Evolutionary conservation across 1,284 basidiomycete genomes (phyloP), one percentile per base, ranked within the genome.

Genomic region (Heterobasidion occidentale): DNA sequence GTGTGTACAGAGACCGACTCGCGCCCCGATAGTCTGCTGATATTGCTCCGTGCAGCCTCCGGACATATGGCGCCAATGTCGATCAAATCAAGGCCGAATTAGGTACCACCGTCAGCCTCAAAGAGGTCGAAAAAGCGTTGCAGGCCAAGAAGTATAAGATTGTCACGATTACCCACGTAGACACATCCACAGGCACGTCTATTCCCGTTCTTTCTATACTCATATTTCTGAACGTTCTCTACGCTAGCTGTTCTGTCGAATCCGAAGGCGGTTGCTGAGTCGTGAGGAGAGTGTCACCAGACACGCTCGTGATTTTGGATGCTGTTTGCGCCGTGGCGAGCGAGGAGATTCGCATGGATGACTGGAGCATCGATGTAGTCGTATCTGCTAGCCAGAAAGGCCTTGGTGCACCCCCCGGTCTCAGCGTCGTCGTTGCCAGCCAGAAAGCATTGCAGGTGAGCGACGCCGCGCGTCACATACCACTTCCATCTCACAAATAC

Each of bases 301-400:
- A 92, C 36, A 92, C 94, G 1, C 77, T 99, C 59, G 89, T 98
- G 55, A 78, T 93, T 19, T 77, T 96, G 57, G 96, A 99, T 68
- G 93, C 86, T 46, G 97, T 99, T 35, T 99, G 97, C 75, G 88
- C 94, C 7, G 94, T 98, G 12, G 96, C 91, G 0, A 94, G 90
- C 63, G 96, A 99, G 71, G 94, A 98, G 71, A 96, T 99, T 65
- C 84, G 80, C 56, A 88, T 98, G 77, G 96, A 98, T 64, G 88
- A 84, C 15, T 99, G 96, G 97, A 86, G 83, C 34, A 79, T 99
- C 58, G 97, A 99, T 65, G 83, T 95, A 36, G 86, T 98, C 49
- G 70, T 98, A 53, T 85, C 89, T 14, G 96, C 94, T 11, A 91
- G 89, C 58, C 96, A 99, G 72, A 99, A 99, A 72, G 96, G 97